Evolutionary conservation across 768 basidiomycete genomes (phyloP).

Genomic region (Tulasnella sp.): DNA sequence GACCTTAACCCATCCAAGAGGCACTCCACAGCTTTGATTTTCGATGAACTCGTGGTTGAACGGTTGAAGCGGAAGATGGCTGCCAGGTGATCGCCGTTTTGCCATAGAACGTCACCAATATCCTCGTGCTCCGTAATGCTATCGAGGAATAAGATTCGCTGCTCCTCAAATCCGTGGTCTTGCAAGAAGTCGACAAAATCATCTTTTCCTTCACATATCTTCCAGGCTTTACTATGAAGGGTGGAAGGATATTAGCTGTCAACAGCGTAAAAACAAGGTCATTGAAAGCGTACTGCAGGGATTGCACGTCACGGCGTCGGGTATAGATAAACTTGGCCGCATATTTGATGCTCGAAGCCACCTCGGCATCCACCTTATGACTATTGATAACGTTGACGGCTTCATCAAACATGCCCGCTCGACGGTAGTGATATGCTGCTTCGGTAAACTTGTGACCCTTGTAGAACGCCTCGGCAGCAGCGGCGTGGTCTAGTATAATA

Average conservation of each 20-base stretch:
- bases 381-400: constrained; percentile 13
- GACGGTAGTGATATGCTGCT: constrained; percentile 9
- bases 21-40: not conserved
- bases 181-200: constrained; percentile 51
- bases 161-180: constrained; percentile 44
- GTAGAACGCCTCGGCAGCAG: not conserved
- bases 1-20: constrained; percentile 9
- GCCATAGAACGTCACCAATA: constrained; percentile 47
- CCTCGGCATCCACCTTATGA: constrained; percentile 29
- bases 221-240: constrained; percentile 37
- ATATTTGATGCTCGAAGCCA: constrained; percentile 34
- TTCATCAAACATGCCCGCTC: constrained; percentile 13
- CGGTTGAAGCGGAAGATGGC: not conserved
- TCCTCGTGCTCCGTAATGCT: constrained; percentile 38
- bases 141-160: constrained; percentile 41
- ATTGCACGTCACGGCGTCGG: constrained; percentile 35
- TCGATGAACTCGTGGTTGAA: not conserved
- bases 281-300: constrained; percentile 19
- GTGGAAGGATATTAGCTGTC: not conserved
- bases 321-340: constrained; percentile 45
- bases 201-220: constrained; percentile 45
- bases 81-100: constrained; percentile 33
- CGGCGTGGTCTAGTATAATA: not conserved
- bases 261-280: not conserved
- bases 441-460: constrained; percentile 11